phyloP scores from a whole-genome alignment of 345 rosid species.

The Laguncularia racemosa region DNA sequence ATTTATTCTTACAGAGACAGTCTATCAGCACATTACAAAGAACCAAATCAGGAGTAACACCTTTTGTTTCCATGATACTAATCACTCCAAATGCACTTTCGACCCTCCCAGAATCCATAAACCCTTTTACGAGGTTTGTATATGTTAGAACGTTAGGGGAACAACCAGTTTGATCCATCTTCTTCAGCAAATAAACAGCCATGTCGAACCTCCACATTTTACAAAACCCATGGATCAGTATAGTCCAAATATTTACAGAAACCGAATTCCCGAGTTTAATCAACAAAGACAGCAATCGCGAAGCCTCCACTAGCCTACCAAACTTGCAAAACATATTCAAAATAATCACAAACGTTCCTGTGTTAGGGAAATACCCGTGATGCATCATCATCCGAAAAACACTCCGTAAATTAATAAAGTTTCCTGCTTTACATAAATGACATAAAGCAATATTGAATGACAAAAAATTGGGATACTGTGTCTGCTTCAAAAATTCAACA shows the following conservation, averaged over 20 bases:
- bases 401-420: conserved; percentile 25
- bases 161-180: conserved; percentile 47
- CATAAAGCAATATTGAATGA: conserved; percentile 52
- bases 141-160: conserved; percentile 56
- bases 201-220: conserved; percentile 26
- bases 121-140: conserved; percentile 54
- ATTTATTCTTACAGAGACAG: conserved; percentile 43
- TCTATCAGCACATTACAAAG: conserved; percentile 58
- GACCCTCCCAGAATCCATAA: conserved; percentile 41
- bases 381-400: conserved; percentile 41
- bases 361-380: conserved; percentile 52
- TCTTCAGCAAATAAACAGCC: conserved; percentile 40
- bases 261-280: conserved; percentile 35
- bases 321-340: conserved; percentile 39
- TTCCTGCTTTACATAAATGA: conserved; percentile 42
- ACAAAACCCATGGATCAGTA: conserved; percentile 42
- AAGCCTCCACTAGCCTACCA: conserved; percentile 30
- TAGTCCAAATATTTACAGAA: conserved; percentile 47
- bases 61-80: conserved; percentile 27
- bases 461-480: conserved; percentile 39
- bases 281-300: conserved; percentile 50
- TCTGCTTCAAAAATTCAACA: conserved; percentile 32
- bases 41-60: conserved; percentile 48
- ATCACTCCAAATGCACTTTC: conserved; percentile 32
- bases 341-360: conserved; percentile 42